These are phyloP conservation scores for Pulveroboletus sp. DNA, from an alignment of 768 basidiomycete species.

Conservation along the genomic window DNA sequence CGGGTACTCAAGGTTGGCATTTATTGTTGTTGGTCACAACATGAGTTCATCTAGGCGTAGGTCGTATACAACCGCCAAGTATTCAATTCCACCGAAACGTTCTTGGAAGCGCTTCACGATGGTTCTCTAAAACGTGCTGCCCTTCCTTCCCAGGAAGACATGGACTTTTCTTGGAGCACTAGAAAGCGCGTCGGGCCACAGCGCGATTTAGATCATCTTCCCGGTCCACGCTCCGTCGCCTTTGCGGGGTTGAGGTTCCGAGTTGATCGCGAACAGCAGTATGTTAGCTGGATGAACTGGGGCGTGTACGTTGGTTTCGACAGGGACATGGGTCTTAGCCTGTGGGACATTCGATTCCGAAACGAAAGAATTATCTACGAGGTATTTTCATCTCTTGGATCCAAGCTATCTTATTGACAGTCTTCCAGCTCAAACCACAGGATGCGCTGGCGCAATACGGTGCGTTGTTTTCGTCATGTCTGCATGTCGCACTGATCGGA, in stretches of 20 bases:
- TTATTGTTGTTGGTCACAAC: neutral
- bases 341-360: constrained; percentile 59
- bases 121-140: constrained; percentile 46
- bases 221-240: constrained; percentile 61
- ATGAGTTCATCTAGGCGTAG: constrained; percentile 22
- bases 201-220: constrained; percentile 60
- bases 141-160: constrained; percentile 28
- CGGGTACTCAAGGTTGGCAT: constrained; percentile 45
- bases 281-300: constrained; percentile 72
- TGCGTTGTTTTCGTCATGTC: constrained; percentile 17
- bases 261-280: constrained; percentile 49
- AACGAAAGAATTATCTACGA: constrained; percentile 63
- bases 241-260: constrained; percentile 60
- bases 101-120: constrained; percentile 51
- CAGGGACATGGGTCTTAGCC: constrained; percentile 61
- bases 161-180: constrained; percentile 44
- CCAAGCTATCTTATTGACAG: neutral
- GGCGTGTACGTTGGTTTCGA: constrained; percentile 59
- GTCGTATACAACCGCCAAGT: constrained; percentile 61
- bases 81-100: constrained; percentile 46
- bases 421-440: constrained; percentile 50
- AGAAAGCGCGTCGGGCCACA: constrained; percentile 38
- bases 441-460: constrained; percentile 63
- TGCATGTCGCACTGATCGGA: neutral
- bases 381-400: constrained; percentile 23